Evolutionary conservation across 768 basidiomycete species (phyloP), one percentile per base, ranked within the genome.

Genomic region (Leccinum fibrillosum): DNA sequence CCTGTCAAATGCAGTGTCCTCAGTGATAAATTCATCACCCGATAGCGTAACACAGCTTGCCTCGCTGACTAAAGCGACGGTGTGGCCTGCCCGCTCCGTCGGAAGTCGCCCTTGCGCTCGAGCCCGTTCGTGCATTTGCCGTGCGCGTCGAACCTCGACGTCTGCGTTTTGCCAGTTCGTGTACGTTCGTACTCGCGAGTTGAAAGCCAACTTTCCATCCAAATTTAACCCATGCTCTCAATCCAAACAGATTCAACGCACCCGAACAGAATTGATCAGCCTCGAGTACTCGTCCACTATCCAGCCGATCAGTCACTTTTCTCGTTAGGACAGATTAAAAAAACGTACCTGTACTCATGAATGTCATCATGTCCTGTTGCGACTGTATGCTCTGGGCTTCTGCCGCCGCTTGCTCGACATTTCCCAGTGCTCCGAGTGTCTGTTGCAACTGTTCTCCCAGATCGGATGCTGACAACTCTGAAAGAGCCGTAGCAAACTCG

Each of bases 241-340:
- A n/a, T 32, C 9, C 28, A 49, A 23, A 19, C 10, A 15, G 54
- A 55, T 28, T 11, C 42, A 25, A 77, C 90, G 54, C 70, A 92
- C 92, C 60, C 92, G 81, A 53, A 95, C 93, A 56, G 90, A 92
- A 64, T 83, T 86, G 60, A 96, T 90, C 53, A 98, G 78, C 53
- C 96, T 81, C n/a, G 93, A 84, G 69, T 98, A 98, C 72, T 97
- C 94, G 67, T 98, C 96, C 49, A 85, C 92, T 75, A 55, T 39
- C 53, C 28, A 4, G 19, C 25, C 48, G 50, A 35, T 71, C 50
- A 64, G 59, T 56, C 5, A 57, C 12, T 26, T 54, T 21, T 23
- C 21, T 39, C 2, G 4, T 19, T 8, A 15, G 39, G 28, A 10
- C 12, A 15, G 47, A 32, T 13, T 17, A 25, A 48, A 19, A 32